These are phyloP conservation scores for Diaporthe citrichinensis DNA, from an alignment of 2,329 filamentous ascomycete species.

Conservation along the genomic window DNA sequence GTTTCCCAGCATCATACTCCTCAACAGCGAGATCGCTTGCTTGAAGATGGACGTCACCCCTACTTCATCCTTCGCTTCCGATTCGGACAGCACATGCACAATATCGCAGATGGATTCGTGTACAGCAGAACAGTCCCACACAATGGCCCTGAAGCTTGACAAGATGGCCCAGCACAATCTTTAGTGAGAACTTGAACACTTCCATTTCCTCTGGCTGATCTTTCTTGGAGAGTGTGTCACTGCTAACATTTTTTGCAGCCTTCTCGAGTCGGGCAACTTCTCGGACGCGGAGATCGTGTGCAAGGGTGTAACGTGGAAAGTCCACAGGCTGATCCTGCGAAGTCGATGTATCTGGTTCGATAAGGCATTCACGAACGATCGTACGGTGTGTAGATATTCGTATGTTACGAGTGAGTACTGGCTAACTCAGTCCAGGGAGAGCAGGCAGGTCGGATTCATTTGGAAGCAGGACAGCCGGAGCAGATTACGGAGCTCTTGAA, in stretches of 20 bases:
- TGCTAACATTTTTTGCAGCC: neutral
- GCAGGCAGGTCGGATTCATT: neutral
- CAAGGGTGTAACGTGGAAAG: neutral
- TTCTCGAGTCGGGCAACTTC: neutral
- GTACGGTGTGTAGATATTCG: neutral
- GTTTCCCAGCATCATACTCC: neutral
- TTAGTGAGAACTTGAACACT: neutral
- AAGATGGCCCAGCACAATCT: neutral
- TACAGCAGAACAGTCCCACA: neutral
- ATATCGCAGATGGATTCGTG: neutral
- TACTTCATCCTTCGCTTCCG: too few species aligned
- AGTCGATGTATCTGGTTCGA: slow-evolving; percentile 9
- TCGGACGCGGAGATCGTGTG: slow-evolving; percentile 23
- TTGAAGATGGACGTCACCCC: neutral
- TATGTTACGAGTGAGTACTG: neutral
- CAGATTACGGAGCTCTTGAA: neutral
- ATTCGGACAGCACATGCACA: neutral
- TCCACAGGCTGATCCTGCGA: neutral
- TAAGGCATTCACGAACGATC: neutral
- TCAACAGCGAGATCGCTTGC: neutral
- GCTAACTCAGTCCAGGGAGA: slow-evolving; percentile 3
- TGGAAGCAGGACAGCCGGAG: neutral
- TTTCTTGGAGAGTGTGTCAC: too few species aligned
- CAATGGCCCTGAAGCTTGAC: neutral
- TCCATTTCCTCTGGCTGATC: neutral